A percentile compares a stretch with the other conserved stretches of the same genome.
Conservation (phyloP, 129 eudicot genomes). For the Chrysanthemum seticuspe region DNA sequence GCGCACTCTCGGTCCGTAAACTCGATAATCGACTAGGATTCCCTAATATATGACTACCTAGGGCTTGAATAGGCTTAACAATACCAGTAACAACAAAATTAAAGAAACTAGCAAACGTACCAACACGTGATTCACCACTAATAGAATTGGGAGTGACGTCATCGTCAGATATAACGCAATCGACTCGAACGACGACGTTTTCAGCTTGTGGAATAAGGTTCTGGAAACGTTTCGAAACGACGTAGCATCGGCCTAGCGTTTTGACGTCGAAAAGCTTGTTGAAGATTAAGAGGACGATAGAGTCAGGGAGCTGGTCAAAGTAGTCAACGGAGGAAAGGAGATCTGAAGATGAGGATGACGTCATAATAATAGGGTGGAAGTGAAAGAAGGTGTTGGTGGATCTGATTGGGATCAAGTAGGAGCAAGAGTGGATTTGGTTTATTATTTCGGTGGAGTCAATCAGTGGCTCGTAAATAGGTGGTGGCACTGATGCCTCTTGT, state of each 20-base stretch:
- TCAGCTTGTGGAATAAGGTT: slow-evolving; percentile 79
- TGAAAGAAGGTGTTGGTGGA: no score
- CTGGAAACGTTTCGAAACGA: slow-evolving; percentile 66
- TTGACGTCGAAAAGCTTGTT: slow-evolving; percentile 90
- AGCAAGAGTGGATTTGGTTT: no score
- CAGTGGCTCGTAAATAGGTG: no score
- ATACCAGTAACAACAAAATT: slow-evolving; percentile 47
- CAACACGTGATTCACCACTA: slow-evolving; percentile 46
- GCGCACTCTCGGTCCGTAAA: slow-evolving; percentile 24
- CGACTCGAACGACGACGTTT: slow-evolving; percentile 78
- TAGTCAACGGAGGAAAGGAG: slow-evolving; percentile 49
- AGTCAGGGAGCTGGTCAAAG: slow-evolving; percentile 65
- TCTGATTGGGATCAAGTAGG: no score
- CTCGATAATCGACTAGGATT: slow-evolving; percentile 37
- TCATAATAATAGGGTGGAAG: not conserved
- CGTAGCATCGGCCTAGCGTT: slow-evolving; percentile 75
- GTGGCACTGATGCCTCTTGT: no score
- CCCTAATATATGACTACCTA: slow-evolving; percentile 19
- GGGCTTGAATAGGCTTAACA: slow-evolving; percentile 70
- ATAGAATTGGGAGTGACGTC: slow-evolving; percentile 32
- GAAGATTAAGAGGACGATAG: slow-evolving; percentile 64
- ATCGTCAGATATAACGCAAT: slow-evolving; percentile 94
- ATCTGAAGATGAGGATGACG: slow-evolving; percentile 44
- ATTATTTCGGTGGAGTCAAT: no score
- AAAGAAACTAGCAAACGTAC: slow-evolving; percentile 52